Conservation (phyloP, 768 basidiomycete species). For the Suillus americanus region DNA sequence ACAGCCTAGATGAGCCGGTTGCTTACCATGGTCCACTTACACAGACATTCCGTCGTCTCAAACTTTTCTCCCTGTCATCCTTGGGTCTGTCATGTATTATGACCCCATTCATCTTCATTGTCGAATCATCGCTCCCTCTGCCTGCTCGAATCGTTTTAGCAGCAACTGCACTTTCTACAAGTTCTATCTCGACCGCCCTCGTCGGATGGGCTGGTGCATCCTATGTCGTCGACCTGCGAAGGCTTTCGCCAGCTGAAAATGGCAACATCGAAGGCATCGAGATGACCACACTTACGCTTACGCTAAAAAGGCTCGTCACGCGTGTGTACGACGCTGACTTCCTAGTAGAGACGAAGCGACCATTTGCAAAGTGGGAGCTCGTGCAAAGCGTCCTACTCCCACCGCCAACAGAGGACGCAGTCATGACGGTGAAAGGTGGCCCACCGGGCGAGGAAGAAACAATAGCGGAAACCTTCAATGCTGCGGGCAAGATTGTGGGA, state of each 20-base stretch:
- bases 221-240: constrained; percentile 67
- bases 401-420: constrained; percentile 31
- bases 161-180: constrained; percentile 68
- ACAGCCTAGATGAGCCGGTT: constrained; percentile 7
- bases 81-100: constrained; percentile 66
- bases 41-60: constrained; percentile 72
- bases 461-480: constrained; percentile 71
- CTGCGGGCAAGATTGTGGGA: constrained; percentile 60
- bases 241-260: constrained; percentile 44
- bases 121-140: constrained; percentile 75
- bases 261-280: constrained; percentile 57
- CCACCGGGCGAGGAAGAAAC: constrained; percentile 65
- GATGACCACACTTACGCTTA: constrained; percentile 65
- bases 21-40: constrained; percentile 74
- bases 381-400: constrained; percentile 52
- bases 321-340: constrained; percentile 76
- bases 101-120: constrained; percentile 77
- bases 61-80: constrained; percentile 81
- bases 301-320: constrained; percentile 60
- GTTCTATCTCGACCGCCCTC: constrained; percentile 70
- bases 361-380: constrained; percentile 83
- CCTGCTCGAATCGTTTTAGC: constrained; percentile 69
- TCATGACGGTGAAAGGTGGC: constrained; percentile 30
- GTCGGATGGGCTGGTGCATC: constrained; percentile 71
- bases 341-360: constrained; percentile 61